phyloP scores from a whole-genome alignment of 208 protist species.

The Wallacemonas sp. region DNA sequence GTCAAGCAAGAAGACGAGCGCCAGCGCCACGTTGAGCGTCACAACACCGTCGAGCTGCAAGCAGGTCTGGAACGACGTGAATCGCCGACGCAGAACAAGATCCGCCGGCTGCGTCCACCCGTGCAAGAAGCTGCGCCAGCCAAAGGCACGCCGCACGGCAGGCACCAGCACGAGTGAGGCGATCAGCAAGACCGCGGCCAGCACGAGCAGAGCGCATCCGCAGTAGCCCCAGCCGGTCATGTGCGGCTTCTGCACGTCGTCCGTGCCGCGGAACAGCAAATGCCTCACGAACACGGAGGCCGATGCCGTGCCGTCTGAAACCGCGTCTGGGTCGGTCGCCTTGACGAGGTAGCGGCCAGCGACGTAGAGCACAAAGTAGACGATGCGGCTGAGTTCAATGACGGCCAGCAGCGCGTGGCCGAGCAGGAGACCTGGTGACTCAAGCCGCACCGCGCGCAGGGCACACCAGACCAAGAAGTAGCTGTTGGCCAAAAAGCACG shows the following conservation, averaged over 20 bases:
- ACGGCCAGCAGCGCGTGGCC: constrained; percentile 41
- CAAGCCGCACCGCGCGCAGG: constrained; percentile 53
- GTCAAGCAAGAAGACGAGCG: constrained; percentile 42
- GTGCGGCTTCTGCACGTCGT: background rate
- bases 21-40: constrained; percentile 40
- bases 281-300: too few relatives aligned
- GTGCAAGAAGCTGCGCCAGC: constrained; percentile 53
- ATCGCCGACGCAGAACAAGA: constrained; percentile 25
- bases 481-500: constrained; percentile 48
- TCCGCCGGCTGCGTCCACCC: constrained; percentile 45
- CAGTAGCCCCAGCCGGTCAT: background rate
- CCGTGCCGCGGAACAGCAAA: too few relatives aligned
- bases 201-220: background rate
- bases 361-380: constrained; percentile 43
- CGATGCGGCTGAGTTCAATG: constrained; percentile 39
- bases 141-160: constrained; percentile 47
- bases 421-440: constrained; percentile 51
- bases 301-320: background rate
- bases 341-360: constrained; percentile 22
- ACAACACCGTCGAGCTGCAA: constrained; percentile 55
- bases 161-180: constrained; percentile 18
- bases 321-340: too few relatives aligned
- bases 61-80: constrained; percentile 49
- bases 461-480: constrained; percentile 40
- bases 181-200: constrained; percentile 22